Percentiles rank a stretch among this genome's conserved stretches.
These are phyloP conservation scores for Catunica adiposa DNA, from an alignment of 2,329 filamentous ascomycete genomes.

Conservation along the genomic window DNA sequence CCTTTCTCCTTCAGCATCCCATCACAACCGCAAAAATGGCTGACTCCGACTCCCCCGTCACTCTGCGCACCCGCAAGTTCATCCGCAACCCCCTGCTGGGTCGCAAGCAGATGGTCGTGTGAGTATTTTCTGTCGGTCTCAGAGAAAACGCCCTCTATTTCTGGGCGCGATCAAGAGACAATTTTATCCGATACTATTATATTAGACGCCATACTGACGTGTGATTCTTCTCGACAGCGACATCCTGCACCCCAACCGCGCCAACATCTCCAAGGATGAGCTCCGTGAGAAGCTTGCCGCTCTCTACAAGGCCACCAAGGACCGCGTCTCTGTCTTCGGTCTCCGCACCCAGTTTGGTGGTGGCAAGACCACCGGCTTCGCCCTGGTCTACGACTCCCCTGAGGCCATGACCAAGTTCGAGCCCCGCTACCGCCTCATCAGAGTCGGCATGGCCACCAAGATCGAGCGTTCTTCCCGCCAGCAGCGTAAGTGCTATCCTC, in stretches of 20 bases:
- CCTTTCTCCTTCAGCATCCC: slow-evolving; percentile 8
- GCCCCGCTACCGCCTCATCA: slow-evolving; percentile 91
- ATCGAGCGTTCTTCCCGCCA: slow-evolving; percentile 95
- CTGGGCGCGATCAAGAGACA: too few species aligned
- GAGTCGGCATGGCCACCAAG: slow-evolving; percentile 84
- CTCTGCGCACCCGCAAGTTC: slow-evolving; percentile 98
- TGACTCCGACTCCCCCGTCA: slow-evolving; percentile 62
- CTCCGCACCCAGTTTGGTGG: slow-evolving; percentile 98
- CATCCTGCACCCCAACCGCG: slow-evolving; percentile 95
- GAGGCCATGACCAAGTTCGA: slow-evolving; percentile 99
- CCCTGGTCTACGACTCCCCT: slow-evolving; percentile 92
- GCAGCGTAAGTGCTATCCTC: slow-evolving; percentile 63
- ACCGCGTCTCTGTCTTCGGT: slow-evolving; percentile 94
- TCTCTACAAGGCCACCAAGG: slow-evolving; percentile 97
- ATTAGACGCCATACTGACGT: too few species aligned
- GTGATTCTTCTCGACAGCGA: slow-evolving; percentile 51
- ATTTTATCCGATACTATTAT: too few species aligned
- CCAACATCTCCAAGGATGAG: slow-evolving; percentile 98
- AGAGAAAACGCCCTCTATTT: too few species aligned
- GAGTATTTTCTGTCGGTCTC: slow-evolving; percentile 47
- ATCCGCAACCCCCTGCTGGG: slow-evolving; percentile 98
- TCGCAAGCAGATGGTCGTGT: slow-evolving; percentile 99
- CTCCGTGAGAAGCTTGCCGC: slow-evolving; percentile 86
- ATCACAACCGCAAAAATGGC: slow-evolving; percentile 57
- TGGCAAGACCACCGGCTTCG: slow-evolving; percentile 98